A percentile compares a stretch with the other conserved stretches of the same genome.
Conservation (phyloP, 306 rosid genomes). For the Ochetophila trinervis region DNA sequence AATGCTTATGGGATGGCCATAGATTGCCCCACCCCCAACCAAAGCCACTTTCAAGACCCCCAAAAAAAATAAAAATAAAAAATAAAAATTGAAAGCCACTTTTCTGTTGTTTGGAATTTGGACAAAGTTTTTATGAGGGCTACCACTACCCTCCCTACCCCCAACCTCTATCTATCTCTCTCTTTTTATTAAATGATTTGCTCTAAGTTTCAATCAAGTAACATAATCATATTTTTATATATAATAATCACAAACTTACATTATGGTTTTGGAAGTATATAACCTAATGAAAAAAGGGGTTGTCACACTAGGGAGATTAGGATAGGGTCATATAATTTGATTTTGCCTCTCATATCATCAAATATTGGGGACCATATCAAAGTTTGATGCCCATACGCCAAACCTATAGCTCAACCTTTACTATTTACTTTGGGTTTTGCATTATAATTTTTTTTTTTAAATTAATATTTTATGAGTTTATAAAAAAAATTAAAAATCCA, state of each 20-base stretch:
- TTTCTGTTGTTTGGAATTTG: constrained; percentile 3
- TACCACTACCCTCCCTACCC: constrained; percentile 19
- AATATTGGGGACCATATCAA: neutral
- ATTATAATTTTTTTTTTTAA: too few relatives aligned
- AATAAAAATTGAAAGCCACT: neutral
- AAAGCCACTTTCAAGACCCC: constrained; percentile 43
- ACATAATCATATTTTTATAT: constrained; percentile 11
- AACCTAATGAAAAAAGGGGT: constrained; percentile 8
- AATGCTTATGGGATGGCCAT: too few relatives aligned
- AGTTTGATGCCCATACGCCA: too few relatives aligned
- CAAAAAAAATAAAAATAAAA: too few relatives aligned
- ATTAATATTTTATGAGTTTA: too few relatives aligned
- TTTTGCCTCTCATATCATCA: too few relatives aligned
- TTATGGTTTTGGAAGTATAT: constrained; percentile 13
- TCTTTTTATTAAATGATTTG: neutral
- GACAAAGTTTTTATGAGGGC: constrained; percentile 10
- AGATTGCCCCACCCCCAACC: constrained; percentile 68
- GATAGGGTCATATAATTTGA: neutral
- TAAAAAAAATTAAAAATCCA: too few relatives aligned
- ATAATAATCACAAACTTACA: constrained; percentile 8
- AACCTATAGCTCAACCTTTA: too few relatives aligned
- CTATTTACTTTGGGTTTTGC: too few relatives aligned
- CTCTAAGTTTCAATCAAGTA: constrained; percentile 1
- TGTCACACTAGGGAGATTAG: neutral
- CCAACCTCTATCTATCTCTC: neutral